phyloP scores from a whole-genome alignment of 768 basidiomycete species.

The Chlorophyllum brunneum region DNA sequence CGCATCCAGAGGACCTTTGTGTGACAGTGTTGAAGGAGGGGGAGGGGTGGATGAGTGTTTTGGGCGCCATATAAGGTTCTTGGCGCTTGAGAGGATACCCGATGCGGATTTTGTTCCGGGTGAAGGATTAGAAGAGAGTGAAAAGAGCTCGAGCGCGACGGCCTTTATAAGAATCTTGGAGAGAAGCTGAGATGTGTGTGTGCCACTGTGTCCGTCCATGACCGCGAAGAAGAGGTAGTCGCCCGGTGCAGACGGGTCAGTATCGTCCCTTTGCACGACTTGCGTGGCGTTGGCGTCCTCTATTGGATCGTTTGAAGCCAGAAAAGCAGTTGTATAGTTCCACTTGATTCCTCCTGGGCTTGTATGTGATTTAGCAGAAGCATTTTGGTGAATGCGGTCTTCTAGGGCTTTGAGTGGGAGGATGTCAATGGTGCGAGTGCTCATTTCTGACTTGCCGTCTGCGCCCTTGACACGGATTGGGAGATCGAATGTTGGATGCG shows the following conservation, averaged over 20 bases:
- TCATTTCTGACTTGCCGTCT: constrained; percentile 59
- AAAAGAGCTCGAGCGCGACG: constrained; percentile 70
- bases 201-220: constrained; percentile 90
- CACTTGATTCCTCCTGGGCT: constrained; percentile 58
- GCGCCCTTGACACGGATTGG: constrained; percentile 48
- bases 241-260: constrained; percentile 57
- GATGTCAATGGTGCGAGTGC: constrained; percentile 48
- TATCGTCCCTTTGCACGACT: constrained; percentile 58
- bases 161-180: constrained; percentile 82
- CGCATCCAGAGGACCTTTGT: constrained; percentile 23
- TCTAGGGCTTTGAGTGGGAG: constrained; percentile 54
- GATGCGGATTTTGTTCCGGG: constrained; percentile 18
- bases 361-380: constrained; percentile 38
- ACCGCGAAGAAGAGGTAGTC: constrained; percentile 84
- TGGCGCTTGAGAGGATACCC: constrained; percentile 18
- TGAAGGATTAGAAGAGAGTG: constrained; percentile 36
- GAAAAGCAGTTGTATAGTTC: constrained; percentile 74
- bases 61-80: constrained; percentile 20
- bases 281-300: constrained; percentile 84
- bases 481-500: constrained; percentile 55
- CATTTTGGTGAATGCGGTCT: constrained; percentile 52
- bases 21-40: constrained; percentile 23
- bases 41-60: constrained; percentile 35
- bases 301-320: constrained; percentile 86
- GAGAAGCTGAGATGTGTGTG: constrained; percentile 78